Conservation (phyloP, 306 rosid species). For the Hylodesmum podocarpum region DNA sequence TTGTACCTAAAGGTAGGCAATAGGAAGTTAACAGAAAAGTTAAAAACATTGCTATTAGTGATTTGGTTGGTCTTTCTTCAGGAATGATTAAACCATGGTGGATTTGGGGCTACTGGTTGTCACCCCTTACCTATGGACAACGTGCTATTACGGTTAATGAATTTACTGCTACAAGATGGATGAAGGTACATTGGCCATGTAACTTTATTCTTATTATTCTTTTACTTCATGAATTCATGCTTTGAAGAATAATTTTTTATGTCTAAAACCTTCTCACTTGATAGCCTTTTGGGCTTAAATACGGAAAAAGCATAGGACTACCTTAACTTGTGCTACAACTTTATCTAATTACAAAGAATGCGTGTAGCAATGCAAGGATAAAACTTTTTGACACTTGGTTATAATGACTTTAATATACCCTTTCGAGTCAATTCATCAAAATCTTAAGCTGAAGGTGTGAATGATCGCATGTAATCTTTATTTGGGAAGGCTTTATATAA, state of each 20-base stretch:
- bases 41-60: not conserved
- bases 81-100: constrained; percentile 84
- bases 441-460: not conserved
- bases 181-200: constrained; percentile 55
- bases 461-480: not conserved
- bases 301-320: not conserved
- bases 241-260: not conserved
- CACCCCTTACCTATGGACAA: constrained; percentile 83
- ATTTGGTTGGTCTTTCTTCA: constrained; percentile 39
- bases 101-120: constrained; percentile 85
- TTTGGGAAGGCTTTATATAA: not conserved
- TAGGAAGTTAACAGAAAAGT: not conserved
- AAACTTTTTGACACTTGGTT: not conserved
- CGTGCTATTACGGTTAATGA: constrained; percentile 79
- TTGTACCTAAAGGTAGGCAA: constrained; percentile 74
- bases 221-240: not conserved
- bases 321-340: not conserved
- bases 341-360: not conserved
- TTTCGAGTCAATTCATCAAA: not conserved
- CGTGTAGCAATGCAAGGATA: not conserved
- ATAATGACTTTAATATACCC: not conserved
- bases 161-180: constrained; percentile 83
- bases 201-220: constrained; percentile 2
- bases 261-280: not conserved
- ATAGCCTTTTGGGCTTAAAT: not conserved